These are phyloP conservation scores for Fusarium staphyleae DNA, from an alignment of 2,329 filamentous ascomycete species.

Conservation along the genomic window DNA sequence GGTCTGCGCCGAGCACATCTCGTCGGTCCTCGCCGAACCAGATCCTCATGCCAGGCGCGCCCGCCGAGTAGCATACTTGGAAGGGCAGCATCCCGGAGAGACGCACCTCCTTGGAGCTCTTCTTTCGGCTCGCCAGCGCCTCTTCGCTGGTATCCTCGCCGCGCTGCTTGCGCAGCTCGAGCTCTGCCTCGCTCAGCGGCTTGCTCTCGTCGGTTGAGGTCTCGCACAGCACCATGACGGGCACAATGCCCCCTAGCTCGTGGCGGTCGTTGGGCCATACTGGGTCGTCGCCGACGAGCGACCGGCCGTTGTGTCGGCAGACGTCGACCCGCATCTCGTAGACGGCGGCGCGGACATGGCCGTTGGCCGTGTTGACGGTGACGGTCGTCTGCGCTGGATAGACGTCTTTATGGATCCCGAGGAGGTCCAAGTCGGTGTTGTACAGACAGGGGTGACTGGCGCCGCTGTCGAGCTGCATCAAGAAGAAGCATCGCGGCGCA, in stretches of 20 bases:
- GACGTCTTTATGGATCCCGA: conserved; percentile 28
- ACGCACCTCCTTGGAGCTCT: conserved; percentile 20
- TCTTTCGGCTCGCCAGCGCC: conserved; percentile 24
- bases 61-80: conserved; percentile 37
- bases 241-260: conserved; percentile 37
- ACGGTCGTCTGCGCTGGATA: conserved; percentile 35
- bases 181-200: conserved; percentile 9
- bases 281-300: conserved; percentile 36
- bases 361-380: conserved; percentile 25
- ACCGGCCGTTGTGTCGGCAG: conserved; percentile 35
- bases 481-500: conserved; percentile 33
- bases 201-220: conserved; percentile 12
- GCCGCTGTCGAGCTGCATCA: conserved; percentile 40
- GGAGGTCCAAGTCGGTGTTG: conserved; percentile 25
- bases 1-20: conserved; percentile 39
- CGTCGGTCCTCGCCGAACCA: conserved; percentile 41
- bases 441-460: conserved; percentile 35
- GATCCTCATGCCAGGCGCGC: conserved; percentile 26
- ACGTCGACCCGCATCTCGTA: conserved; percentile 40
- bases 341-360: conserved; percentile 12
- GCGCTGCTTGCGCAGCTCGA: conserved; percentile 2
- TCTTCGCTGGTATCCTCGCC: conserved; percentile 31
- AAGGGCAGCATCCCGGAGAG: conserved; percentile 39
- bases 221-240: conserved; percentile 32
- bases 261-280: conserved; percentile 35